Conservation (phyloP, 2,329 filamentous ascomycete genomes). For the Clonostachys chloroleuca region DNA sequence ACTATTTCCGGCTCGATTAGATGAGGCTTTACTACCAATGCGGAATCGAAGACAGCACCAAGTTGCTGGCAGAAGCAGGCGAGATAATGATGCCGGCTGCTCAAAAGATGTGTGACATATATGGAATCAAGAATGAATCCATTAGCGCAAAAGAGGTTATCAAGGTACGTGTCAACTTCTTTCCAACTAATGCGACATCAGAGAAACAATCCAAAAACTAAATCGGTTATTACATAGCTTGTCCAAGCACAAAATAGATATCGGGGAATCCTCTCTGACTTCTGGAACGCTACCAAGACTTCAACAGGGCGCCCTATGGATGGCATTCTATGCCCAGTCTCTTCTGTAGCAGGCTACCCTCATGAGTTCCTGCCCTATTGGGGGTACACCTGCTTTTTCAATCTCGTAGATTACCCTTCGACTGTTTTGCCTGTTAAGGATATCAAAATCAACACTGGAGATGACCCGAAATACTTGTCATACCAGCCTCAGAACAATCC, state of each 20-base stretch:
- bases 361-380: constrained; percentile 1
- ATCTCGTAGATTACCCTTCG: constrained; percentile 1
- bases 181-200: too few relatives aligned
- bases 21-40: not conserved
- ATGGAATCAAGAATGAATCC: not conserved
- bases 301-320: constrained; percentile 1
- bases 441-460: not conserved
- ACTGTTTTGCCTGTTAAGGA: not conserved
- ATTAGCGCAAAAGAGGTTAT: not conserved
- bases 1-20: not conserved
- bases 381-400: constrained; percentile 1
- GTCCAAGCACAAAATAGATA: not conserved
- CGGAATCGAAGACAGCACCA: not conserved
- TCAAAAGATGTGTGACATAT: not conserved
- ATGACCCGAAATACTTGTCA: not conserved
- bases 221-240: not conserved
- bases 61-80: not conserved
- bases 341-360: not conserved
- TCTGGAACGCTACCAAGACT: not conserved
- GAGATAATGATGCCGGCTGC: not conserved
- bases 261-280: not conserved
- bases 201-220: too few relatives aligned
- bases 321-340: not conserved
- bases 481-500: not conserved
- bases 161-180: not conserved